phyloP scores from a whole-genome alignment of 2,329 filamentous ascomycete genomes.

The Fusarium sp. region DNA sequence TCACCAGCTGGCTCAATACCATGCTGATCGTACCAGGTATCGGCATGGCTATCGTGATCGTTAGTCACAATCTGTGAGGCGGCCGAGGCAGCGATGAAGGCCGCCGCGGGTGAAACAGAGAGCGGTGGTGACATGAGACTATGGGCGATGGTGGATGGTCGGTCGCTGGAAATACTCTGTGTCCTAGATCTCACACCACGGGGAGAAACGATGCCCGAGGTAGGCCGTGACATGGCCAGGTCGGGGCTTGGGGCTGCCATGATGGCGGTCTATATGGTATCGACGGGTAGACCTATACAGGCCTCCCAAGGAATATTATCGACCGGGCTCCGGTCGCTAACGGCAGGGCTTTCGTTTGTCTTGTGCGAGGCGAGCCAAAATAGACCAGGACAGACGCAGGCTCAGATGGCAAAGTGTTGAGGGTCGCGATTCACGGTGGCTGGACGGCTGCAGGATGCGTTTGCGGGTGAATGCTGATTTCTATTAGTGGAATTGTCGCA shows the following conservation, averaged over 20 bases:
- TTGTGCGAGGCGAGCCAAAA: constrained; percentile 36
- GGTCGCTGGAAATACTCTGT: constrained; percentile 78
- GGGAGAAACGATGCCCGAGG: constrained; percentile 50
- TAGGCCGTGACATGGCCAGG: constrained; percentile 47
- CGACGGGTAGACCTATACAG: constrained; percentile 37
- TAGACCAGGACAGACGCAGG: constrained; percentile 30
- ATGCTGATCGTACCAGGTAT: constrained; percentile 76
- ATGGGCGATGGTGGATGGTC: constrained; percentile 70
- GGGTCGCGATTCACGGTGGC: constrained; percentile 30
- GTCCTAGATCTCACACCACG: constrained; percentile 60
- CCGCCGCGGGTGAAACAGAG: constrained; percentile 79
- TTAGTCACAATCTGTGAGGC: constrained; percentile 93
- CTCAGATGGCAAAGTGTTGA: constrained; percentile 22
- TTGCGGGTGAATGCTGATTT: constrained; percentile 34
- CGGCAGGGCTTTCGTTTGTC: constrained; percentile 26
- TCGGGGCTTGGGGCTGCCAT: constrained; percentile 47
- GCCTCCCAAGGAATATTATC: constrained; percentile 32
- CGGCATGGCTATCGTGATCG: constrained; percentile 81
- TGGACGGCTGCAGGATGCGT: constrained; percentile 21
- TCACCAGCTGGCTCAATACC: constrained; percentile 74
- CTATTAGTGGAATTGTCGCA: constrained; percentile 38
- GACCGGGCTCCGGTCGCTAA: constrained; percentile 30
- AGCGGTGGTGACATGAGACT: constrained; percentile 75
- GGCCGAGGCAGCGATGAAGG: constrained; percentile 88
- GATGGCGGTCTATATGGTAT: constrained; percentile 38